Conservation (phyloP, 2,329 filamentous ascomycete species). For the Colletotrichum sp. region DNA sequence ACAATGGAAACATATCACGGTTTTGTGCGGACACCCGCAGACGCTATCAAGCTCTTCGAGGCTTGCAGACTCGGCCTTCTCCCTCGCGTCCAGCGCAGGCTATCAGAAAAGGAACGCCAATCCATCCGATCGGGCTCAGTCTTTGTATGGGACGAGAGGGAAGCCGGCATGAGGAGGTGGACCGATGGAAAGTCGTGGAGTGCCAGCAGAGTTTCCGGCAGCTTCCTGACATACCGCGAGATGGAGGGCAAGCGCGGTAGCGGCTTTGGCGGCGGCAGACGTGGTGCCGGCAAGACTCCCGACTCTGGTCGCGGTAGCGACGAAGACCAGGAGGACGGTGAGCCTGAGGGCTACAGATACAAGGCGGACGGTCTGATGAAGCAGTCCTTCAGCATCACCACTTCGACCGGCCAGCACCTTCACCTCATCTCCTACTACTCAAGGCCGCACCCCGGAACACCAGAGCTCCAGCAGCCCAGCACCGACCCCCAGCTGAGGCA, state of each 20-base stretch:
- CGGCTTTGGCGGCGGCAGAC: conserved; percentile 65
- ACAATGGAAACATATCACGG: conserved; percentile 97
- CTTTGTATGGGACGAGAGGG: conserved; percentile 99
- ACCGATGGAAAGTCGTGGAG: conserved; percentile 99
- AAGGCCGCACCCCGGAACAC: conserved; percentile 74
- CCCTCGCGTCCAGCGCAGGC: conserved; percentile 87
- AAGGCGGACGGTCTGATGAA: conserved; percentile 99
- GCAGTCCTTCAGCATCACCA: conserved; percentile 99
- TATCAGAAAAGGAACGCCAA: conserved; percentile 97
- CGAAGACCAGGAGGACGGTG: conserved; percentile 83
- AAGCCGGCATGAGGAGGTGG: conserved; percentile 98
- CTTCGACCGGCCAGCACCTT: conserved; percentile 84
- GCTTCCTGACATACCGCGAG: conserved; percentile 95
- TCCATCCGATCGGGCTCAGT: conserved; percentile 96
- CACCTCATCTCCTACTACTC: conserved; percentile 98
- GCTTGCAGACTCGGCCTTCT: conserved; percentile 89
- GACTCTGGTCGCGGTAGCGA: conserved; percentile 83
- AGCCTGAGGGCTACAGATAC: conserved; percentile 91
- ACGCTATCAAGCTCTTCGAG: conserved; percentile 98
- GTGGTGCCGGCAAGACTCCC: conserved; percentile 75
- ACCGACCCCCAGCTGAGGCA: conserved; percentile 80
- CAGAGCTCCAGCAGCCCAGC: conserved; percentile 80
- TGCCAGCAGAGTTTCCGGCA: conserved; percentile 94
- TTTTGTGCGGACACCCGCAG: conserved; percentile 91
- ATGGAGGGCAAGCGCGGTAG: conserved; percentile 98